Percentiles rank a stretch among this genome's conserved stretches.
phyloP scores from a whole-genome alignment of 2,329 filamentous ascomycete genomes.

The Phyllosticta citriasiana region DNA sequence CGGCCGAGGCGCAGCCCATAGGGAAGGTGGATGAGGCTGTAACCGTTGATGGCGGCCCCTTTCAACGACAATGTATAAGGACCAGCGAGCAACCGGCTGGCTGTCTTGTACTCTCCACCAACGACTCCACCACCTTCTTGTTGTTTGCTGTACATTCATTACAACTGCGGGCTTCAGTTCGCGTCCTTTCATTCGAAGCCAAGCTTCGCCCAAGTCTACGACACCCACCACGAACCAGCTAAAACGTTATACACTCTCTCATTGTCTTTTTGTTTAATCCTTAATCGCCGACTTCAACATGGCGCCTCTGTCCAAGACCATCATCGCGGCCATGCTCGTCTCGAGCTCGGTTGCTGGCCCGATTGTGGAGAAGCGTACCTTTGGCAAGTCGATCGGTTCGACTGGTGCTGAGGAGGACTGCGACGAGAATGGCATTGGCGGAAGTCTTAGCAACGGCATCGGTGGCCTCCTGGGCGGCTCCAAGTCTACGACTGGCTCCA shows the following conservation, averaged over 20 bases:
- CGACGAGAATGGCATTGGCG: background rate
- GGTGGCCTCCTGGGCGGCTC: background rate
- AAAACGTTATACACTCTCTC: background rate
- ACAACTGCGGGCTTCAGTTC: background rate
- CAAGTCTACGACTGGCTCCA: background rate
- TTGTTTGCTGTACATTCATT: background rate
- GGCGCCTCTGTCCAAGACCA: background rate
- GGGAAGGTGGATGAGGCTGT: background rate
- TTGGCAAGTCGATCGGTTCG: background rate
- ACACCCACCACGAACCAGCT: background rate
- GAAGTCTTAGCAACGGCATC: background rate
- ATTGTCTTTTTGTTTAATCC: background rate
- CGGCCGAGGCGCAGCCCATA: background rate
- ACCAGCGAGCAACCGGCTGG: background rate
- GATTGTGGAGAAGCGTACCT: background rate
- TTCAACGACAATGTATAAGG: background rate
- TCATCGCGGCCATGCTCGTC: background rate
- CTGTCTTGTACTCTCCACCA: background rate
- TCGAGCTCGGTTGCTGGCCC: background rate
- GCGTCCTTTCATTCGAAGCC: conserved; percentile 1
- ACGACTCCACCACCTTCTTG: background rate
- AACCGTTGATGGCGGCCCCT: background rate
- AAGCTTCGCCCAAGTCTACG: background rate
- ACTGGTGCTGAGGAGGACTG: background rate
- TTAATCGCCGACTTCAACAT: background rate